Base-by-base conservation (phyloP, 352 stramenopile genomes). In the Globisporangium acanthophoron region DNA sequence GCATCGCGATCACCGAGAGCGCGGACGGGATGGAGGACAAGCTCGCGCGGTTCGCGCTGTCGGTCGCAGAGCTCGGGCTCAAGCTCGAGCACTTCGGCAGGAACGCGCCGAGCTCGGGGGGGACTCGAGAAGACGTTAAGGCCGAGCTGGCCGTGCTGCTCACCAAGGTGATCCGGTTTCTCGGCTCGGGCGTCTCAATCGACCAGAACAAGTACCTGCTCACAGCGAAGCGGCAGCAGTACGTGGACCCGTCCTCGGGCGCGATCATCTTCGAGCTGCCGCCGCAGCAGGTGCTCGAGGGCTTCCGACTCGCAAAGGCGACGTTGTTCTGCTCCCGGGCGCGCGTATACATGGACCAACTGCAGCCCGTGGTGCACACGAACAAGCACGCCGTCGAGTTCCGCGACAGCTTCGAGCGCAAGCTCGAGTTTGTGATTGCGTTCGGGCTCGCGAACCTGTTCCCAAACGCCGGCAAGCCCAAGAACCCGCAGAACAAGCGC, bases 201-300 rank as follows among this genome's bases (percentile, higher is more conserved):
- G 78, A 88, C 35, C 73, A 87, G 52, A 88, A 85, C 62, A 78
- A 78, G 31, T 88, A 83, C 51, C 62, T 88, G 54, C 48, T 88
- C 3, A 64, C 65, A 7, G 64, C 54, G 0, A 78, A 65, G 33
- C 60, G 69, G 13, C 27, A 54, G 20, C 66, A 76, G n/a, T 56
- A 39, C n/a, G 70, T 74, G 0, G 72, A 81, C 35, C 54, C 66
- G 1, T 58, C 66, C 1, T 78, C 52, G 3, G 74, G 78, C 18
- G 70, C 74, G 3, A 35, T 80, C 2, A 64, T 79, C 2, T 29
- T 85, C 18, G 78, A 87, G 46, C 44, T 73, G 20, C 69, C 76
- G 0, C 64, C 74, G 0, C 62, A 77, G 15, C 64, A 73, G 9
- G 65, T 86, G 18, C 71, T 88, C 29, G 76, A 87, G 13, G 58